Base-by-base conservation (phyloP, 805 yeast genomes). In the Starmerella etchellsii region DNA sequence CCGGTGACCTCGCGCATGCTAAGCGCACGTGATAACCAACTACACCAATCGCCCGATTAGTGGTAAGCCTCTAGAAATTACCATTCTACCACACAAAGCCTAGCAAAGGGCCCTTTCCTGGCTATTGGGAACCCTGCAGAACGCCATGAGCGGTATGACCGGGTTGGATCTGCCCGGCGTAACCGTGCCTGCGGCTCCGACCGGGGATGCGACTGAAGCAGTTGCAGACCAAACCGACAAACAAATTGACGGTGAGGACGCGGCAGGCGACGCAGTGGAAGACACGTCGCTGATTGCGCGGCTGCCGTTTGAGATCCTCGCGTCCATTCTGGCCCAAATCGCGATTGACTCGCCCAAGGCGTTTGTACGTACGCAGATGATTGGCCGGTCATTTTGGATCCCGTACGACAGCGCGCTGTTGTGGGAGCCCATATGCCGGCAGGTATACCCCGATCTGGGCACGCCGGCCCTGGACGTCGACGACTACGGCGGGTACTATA, bases 1-100 rank as follows among this genome's bases (percentile, higher is more conserved):
- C 60, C 60, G 58, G 60, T 55, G 60, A 55, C 60, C 60, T 55
- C 55, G 52, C 59, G 60, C 60, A 55, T 55, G 60, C 60, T 55
- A 55, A 55, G 60, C 60, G 59, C 52, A 54, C 51, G 59, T 55
- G 59, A 55, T 55, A 55, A 55, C 50, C 50, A 47, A 45, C 50
- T 47, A 47, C 60, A 55, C 60, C 60, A 55, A 52, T 53, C 57
- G 60, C 60, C 60, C 59, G 20, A 18, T n/a, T n/a, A 14, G n/a
- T n/a, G n/a, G n/a, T n/a, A n/a, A n/a, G n/a, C n/a, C n/a, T n/a
- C 25, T 13, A 23, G 13, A n/a, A n/a, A n/a, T n/a, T n/a, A n/a
- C n/a, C n/a, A n/a, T n/a, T n/a, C n/a, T n/a, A n/a, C n/a, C n/a
- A n/a, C n/a, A n/a, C n/a, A n/a, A n/a, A n/a, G n/a, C n/a, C n/a